Percentiles rank a stretch among this genome's conserved stretches.
Evolutionary conservation across 192 early-diverging fungal genomes (phyloP).

Genomic region (Diversispora eburnea): DNA sequence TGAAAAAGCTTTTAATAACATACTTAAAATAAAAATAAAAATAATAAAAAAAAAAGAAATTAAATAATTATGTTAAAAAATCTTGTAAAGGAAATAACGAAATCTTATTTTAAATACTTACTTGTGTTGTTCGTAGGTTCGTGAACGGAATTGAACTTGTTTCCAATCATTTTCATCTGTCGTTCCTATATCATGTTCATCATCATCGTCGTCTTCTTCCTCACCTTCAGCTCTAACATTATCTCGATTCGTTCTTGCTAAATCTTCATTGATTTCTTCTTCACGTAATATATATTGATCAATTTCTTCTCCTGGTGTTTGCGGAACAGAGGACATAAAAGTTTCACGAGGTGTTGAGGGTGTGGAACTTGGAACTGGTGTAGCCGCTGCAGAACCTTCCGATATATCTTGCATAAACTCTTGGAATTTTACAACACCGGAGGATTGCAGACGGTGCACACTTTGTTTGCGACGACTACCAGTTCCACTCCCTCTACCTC

Average conservation of each 20-base stretch:
- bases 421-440: neutral
- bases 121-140: slow-evolving; percentile 2
- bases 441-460: slow-evolving; percentile 1
- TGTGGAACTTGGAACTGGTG: neutral
- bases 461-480: neutral
- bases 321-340: neutral
- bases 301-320: neutral
- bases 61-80: neutral
- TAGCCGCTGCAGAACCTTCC: neutral
- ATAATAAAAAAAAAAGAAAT: too few relatives aligned
- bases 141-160: neutral
- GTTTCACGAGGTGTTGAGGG: slow-evolving; percentile 2
- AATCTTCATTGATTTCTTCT: neutral
- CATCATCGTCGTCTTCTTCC: slow-evolving; percentile 6
- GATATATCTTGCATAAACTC: neutral
- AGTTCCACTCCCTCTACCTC: neutral
- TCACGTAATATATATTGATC: slow-evolving; percentile 3
- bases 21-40: slow-evolving; percentile 33
- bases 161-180: neutral
- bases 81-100: neutral
- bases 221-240: neutral
- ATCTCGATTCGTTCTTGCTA: neutral
- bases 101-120: neutral
- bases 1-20: slow-evolving; percentile 62
- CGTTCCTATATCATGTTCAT: neutral